Conservation (phyloP, 2,329 filamentous ascomycete genomes). For the Dactylella cylindrospora region DNA sequence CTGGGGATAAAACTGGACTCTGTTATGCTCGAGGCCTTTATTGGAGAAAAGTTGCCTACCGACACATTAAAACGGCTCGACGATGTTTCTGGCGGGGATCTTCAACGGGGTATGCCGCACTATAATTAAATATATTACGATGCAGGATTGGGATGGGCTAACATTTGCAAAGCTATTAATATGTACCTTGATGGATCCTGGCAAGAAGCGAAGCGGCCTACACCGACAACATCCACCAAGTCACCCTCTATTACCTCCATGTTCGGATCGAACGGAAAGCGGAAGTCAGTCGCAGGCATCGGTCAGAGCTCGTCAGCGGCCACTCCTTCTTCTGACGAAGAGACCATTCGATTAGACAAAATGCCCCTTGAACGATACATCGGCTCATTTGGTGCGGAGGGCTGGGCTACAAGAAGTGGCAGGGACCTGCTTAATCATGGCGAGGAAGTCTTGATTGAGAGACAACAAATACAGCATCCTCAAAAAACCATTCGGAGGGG, state of each 20-base stretch:
- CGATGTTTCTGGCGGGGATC: slow-evolving; percentile 60
- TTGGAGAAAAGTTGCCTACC: slow-evolving; percentile 60
- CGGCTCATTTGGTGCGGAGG: slow-evolving; percentile 86
- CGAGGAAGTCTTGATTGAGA: slow-evolving; percentile 81
- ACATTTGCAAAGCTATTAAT: slow-evolving; percentile 46
- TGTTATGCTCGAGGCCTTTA: slow-evolving; percentile 61
- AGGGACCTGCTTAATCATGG: slow-evolving; percentile 73
- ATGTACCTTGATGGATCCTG: slow-evolving; percentile 69
- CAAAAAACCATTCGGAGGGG: slow-evolving; percentile 49
- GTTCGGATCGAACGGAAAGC: slow-evolving; percentile 63
- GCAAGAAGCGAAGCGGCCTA: slow-evolving; percentile 57
- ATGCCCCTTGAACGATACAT: slow-evolving; percentile 72
- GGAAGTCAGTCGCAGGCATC: slow-evolving; percentile 22
- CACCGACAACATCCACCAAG: slow-evolving; percentile 61
- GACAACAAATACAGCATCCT: slow-evolving; percentile 67
- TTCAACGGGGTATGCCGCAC: slow-evolving; percentile 60
- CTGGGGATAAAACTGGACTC: slow-evolving; percentile 57
- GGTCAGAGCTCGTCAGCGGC: slow-evolving; percentile 9
- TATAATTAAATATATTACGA: background rate
- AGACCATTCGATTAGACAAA: slow-evolving; percentile 45
- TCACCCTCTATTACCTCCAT: slow-evolving; percentile 62
- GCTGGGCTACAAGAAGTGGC: slow-evolving; percentile 88
- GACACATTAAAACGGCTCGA: slow-evolving; percentile 58
- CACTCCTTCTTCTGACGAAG: slow-evolving; percentile 46
- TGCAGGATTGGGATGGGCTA: background rate